Base-by-base conservation (phyloP, 192 early-diverging fungal species). In the Bifiguratus adelaidae region DNA sequence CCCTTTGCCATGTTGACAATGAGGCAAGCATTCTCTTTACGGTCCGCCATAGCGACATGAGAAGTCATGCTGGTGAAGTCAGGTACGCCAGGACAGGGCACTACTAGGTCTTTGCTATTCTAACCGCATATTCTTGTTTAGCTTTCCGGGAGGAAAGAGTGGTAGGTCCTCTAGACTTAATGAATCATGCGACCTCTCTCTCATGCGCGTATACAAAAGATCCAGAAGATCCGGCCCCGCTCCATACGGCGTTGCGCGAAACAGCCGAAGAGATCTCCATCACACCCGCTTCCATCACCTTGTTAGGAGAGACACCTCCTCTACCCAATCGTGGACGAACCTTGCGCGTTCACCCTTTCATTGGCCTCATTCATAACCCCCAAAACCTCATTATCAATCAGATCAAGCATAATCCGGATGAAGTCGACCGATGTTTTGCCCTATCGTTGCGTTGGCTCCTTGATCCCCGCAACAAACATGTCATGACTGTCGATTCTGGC, bases 241-340 rank as follows among this genome's bases (percentile, higher is more conserved):
- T 71, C 26, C 64, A 54, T 18, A 81, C 92, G 3, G 86, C 87
- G 18, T 49, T 95, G 21, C 71, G 92, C 11, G 92, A 92, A 56
- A 85, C 86, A 4, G 28, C 55, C 20, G 89, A 95, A 50, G 92
- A 95, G 56, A 70, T 90, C 9, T 76, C 71, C 0, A 55, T 92
- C 7, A 29, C 26, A 0, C 38, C 56, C 0, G 45, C 49, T 4
- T 18, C 51, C 4, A 61, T 92, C 0, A 60, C 68, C 5, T 54
- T 89, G 6, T 49, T 91, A 2, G 88, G 88, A 6, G 41, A 54
- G 36, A 64, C 83, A 52, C 67, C 69, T 2, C 36, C 70, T 18
- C 42, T 86, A 27, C 83, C 87, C 9, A 82, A 81, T 65, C 63
- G 75, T 29, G 56, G 59, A 19, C 47, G 62, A 3, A 64, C 71